Conservation (phyloP, 2,329 filamentous ascomycete species). For the Diaporthe longicolla region DNA sequence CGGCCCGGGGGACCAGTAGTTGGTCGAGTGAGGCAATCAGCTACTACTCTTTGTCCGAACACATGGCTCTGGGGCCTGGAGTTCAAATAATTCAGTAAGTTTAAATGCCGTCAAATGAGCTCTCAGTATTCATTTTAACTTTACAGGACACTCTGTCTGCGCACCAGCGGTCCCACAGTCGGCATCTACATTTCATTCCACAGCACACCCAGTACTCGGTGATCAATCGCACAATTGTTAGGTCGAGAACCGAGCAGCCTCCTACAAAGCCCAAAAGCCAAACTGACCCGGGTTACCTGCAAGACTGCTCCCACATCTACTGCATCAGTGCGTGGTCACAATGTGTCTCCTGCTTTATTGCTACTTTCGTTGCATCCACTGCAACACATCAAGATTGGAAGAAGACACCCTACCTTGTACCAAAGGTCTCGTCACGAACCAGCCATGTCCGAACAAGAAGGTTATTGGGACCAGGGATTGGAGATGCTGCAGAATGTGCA, state of each 20-base stretch:
- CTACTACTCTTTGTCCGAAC: conserved; percentile 8
- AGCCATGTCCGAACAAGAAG: conserved; percentile 4
- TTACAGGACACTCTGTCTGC: neutral
- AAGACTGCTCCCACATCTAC: neutral
- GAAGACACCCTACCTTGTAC: conserved; percentile 23
- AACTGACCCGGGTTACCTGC: too few relatives aligned
- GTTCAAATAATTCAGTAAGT: too few relatives aligned
- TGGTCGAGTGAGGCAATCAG: conserved; percentile 3
- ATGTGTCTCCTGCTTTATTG: conserved; percentile 36
- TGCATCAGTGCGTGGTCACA: neutral
- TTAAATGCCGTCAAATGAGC: neutral
- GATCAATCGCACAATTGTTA: neutral
- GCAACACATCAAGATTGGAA: conserved; percentile 4
- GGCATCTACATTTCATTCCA: neutral
- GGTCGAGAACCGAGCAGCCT: neutral
- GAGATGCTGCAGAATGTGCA: conserved; percentile 35
- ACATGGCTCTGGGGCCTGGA: neutral
- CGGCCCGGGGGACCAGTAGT: neutral
- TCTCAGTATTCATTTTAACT: neutral
- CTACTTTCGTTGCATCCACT: conserved; percentile 38
- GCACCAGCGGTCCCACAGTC: neutral
- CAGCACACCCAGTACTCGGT: neutral
- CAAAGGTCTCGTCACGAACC: neutral
- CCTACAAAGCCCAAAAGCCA: neutral
- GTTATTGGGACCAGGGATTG: conserved; percentile 4